Conservation (phyloP, 169 alveolate genomes). For the Eimeria acervulina region DNA sequence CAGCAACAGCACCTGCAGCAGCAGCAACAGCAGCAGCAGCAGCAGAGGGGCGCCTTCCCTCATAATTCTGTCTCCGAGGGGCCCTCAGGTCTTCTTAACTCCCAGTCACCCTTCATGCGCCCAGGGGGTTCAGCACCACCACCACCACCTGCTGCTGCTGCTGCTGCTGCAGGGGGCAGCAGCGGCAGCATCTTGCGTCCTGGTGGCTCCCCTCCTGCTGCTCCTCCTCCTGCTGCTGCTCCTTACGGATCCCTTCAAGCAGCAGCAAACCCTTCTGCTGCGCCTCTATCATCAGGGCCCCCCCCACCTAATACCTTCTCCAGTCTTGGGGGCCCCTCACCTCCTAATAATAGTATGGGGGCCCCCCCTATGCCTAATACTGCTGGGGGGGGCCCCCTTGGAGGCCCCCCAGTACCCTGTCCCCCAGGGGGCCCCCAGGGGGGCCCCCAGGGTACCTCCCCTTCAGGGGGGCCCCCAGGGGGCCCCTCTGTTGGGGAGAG, state of each 20-base stretch:
- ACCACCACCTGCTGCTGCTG: not conserved
- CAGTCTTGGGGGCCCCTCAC: not conserved
- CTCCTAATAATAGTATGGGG: not conserved
- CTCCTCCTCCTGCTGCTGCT: not conserved
- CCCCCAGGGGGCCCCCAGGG: no score
- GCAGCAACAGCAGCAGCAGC: conserved; percentile 31
- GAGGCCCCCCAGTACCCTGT: not conserved
- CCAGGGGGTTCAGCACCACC: conserved; percentile 4
- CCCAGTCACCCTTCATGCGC: not conserved
- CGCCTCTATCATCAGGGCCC: no score
- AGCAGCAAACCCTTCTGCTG: not conserved
- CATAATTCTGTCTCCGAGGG: not conserved
- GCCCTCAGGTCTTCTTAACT: not conserved
- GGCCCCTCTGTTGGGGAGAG: not conserved
- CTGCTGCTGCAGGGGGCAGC: not conserved
- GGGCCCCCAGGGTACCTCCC: no score
- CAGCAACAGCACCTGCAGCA: no score
- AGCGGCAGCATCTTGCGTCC: not conserved
- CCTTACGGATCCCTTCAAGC: not conserved
- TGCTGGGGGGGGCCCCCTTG: not conserved
- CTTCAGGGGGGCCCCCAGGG: no score
- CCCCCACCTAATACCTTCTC: no score
- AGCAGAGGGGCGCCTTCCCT: not conserved
- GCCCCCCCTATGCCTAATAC: not conserved
- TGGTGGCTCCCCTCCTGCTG: not conserved